A percentile compares a stretch with the other conserved stretches of the same genome.
These are phyloP conservation scores for Beta lomatogona DNA, from an alignment of 179 eudicot species.

Conservation along the genomic window DNA sequence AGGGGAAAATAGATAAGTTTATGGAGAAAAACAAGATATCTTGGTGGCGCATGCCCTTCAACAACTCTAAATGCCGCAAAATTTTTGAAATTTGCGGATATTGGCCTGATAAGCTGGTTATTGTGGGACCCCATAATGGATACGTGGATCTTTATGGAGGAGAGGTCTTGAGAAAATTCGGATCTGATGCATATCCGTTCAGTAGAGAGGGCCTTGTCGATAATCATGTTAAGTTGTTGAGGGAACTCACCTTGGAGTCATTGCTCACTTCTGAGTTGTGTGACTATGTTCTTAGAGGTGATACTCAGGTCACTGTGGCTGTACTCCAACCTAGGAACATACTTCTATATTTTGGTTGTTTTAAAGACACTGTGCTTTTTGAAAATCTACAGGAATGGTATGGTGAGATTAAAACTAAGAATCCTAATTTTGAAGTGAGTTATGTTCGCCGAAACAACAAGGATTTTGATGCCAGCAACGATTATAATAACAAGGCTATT, in stretches of 20 bases:
- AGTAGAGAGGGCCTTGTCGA: not conserved
- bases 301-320: not conserved
- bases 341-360: not conserved
- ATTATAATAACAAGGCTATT: not conserved
- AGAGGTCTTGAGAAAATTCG: not conserved
- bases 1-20: not conserved
- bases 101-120: not conserved
- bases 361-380: not conserved
- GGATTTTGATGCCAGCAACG: not conserved
- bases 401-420: not conserved
- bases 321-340: not conserved
- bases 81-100: not conserved
- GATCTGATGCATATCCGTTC: not conserved
- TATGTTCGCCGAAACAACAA: not conserved
- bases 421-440: not conserved
- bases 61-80: not conserved
- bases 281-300: not conserved
- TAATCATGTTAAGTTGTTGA: not conserved
- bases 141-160: not conserved
- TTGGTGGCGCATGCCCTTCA: not conserved
- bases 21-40: not conserved
- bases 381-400: not conserved
- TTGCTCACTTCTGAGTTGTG: not conserved
- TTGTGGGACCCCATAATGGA: not conserved
- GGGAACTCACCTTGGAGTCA: not conserved